Evolutionary conservation across 2,329 filamentous ascomycete genomes (phyloP), one percentile per base, ranked within the genome.

Genomic region (Waltergamsia citrina): DNA sequence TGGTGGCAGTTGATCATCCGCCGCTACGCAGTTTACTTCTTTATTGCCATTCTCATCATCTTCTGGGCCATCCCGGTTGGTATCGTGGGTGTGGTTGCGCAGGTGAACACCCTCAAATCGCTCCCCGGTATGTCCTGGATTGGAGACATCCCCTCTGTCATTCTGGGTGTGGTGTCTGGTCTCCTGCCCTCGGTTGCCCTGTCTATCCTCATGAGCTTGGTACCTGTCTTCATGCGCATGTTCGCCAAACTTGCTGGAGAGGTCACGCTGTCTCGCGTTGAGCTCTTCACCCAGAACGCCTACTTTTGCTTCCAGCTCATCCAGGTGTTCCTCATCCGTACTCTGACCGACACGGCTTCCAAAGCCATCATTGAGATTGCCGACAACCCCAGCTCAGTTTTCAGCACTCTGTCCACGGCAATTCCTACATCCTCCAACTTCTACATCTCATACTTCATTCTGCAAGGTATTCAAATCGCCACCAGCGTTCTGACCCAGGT

Each of bases 231-330:
- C 36, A 86, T 39, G 81, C 83, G 34, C 50, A 59, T 24, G 0
- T 82, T 85, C 53, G 88, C 88, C 41, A 88, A 78, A 53, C 57
- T 84, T 23, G 72, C 84, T 23, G 92, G 92, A 38, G 81, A 81
- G 42, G 85, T 87, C 7, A 90, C 85, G 2, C 57, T 78, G 14
- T 82, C 86, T 2, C 74, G 81, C 7, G 78, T 92, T 11, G 92
- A 98, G 59, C 67, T 96, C 9, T 87, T 85, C 41, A 88, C 85
- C 0, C 86, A 96, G 53, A 94, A 92, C 52, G 82, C 78, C 48
- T 96, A 93, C 67, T 98, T 94, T 49, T 74, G 73, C 40, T 93
- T 93, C 65, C 85, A 92, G 57, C 74, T 96, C 29, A 67, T 94
- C n/a, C 88, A 96, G 55, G 85, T 94, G 23, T 96, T 96, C 64